Conservation (phyloP, 208 protist genomes). For the Novymonas esmeraldas region DNA sequence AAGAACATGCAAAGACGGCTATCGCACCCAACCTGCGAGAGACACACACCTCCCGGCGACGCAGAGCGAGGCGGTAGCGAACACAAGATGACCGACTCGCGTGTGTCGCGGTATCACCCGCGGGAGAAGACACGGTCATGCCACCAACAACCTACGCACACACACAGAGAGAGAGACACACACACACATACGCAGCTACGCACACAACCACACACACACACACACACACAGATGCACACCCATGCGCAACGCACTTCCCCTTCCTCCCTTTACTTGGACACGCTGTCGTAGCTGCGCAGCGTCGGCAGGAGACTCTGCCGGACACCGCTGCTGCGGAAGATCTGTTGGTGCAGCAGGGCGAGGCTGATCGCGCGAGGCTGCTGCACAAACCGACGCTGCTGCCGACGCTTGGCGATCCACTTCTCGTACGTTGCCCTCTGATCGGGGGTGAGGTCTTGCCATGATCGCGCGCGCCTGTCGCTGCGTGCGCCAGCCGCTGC, state of each 20-base stretch:
- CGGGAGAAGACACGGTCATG: no score
- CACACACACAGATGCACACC: background rate
- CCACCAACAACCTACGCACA: conserved; percentile 4
- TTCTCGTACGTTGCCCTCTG: conserved; percentile 59
- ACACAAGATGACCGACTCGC: no score
- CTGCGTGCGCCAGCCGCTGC: conserved; percentile 19
- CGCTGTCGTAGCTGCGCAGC: conserved; percentile 83
- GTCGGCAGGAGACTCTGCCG: conserved; percentile 79
- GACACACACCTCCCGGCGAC: no score
- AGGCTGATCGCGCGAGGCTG: conserved; percentile 70
- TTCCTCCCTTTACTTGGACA: conserved; percentile 54
- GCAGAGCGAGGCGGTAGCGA: no score
- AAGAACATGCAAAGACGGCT: no score
- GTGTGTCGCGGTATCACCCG: no score
- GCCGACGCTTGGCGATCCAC: conserved; percentile 61
- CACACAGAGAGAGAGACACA: conserved; percentile 2
- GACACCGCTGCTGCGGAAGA: conserved; percentile 83
- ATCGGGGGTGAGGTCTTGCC: conserved; percentile 44
- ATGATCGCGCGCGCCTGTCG: conserved; percentile 49
- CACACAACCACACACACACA: background rate
- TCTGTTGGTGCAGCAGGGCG: conserved; percentile 84
- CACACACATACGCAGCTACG: background rate
- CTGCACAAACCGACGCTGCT: conserved; percentile 49
- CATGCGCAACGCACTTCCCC: background rate
- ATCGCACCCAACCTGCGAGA: no score